These are phyloP conservation scores for Kluyveromyces starmeri DNA, from an alignment of 805 yeast genomes.

Conservation along the genomic window DNA sequence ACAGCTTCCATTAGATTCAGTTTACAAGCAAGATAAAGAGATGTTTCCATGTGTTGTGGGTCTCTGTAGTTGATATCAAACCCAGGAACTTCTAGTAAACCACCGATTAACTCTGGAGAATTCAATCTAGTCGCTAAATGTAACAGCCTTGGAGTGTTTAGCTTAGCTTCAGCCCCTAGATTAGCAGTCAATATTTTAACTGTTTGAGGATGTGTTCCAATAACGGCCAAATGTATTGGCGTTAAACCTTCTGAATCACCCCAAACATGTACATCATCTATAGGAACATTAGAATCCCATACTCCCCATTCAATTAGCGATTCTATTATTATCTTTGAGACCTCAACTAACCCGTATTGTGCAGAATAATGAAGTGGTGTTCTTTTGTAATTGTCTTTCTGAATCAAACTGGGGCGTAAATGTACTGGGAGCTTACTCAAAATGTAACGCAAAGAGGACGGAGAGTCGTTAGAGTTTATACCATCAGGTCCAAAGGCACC, in stretches of 20 bases:
- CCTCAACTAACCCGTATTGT: conserved; percentile 69
- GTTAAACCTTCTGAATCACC: conserved; percentile 66
- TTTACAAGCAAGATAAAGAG: conserved; percentile 74
- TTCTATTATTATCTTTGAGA: conserved; percentile 48
- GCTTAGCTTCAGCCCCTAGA: conserved; percentile 29
- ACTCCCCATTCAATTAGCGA: conserved; percentile 52
- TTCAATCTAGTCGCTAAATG: conserved; percentile 54
- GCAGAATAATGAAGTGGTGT: conserved; percentile 89
- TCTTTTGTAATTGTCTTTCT: conserved; percentile 66
- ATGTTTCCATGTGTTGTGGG: conserved; percentile 59
- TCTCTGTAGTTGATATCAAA: conserved; percentile 59
- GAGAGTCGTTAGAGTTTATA: conserved; percentile 45
- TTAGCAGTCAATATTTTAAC: conserved; percentile 47
- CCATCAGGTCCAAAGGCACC: conserved; percentile 59
- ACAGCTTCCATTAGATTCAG: conserved; percentile 47
- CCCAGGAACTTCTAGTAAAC: conserved; percentile 45
- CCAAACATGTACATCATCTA: conserved; percentile 53
- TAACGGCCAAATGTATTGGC: conserved; percentile 75
- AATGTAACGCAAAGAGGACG: conserved; percentile 51
- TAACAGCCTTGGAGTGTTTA: conserved; percentile 49
- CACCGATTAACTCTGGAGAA: conserved; percentile 45
- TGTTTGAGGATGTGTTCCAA: conserved; percentile 77
- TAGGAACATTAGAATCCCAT: conserved; percentile 39
- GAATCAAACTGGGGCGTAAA: conserved; percentile 46
- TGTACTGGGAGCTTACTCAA: conserved; percentile 47